A percentile compares a stretch with the other conserved stretches of the same genome.
phyloP scores from a whole-genome alignment of 306 rosid species.

The Pyrus pyrifolia region DNA sequence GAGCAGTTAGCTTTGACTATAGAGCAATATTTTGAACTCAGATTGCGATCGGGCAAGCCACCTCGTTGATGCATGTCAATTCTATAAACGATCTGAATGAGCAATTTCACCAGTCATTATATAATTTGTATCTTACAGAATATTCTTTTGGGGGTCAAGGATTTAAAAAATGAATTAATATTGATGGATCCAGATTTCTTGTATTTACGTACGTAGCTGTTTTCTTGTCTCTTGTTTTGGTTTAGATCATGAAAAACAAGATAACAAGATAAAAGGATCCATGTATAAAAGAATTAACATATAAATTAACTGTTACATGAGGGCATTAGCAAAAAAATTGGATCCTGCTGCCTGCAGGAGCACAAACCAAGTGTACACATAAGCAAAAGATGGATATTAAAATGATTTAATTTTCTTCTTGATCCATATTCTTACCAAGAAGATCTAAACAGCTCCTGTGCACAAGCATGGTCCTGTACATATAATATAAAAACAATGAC shows the following conservation, averaged over 20 bases:
- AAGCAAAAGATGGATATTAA: neutral
- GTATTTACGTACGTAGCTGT: neutral
- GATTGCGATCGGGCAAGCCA: neutral
- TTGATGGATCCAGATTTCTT: neutral
- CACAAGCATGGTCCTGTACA: neutral
- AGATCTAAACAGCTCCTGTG: neutral
- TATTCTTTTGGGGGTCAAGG: neutral
- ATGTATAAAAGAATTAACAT: neutral
- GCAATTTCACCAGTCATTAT: neutral
- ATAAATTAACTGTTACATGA: neutral
- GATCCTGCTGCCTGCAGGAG: neutral
- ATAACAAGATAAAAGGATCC: neutral
- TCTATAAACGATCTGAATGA: neutral
- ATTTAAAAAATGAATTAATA: neutral
- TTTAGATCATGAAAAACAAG: neutral
- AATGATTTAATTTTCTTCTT: neutral
- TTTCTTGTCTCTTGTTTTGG: neutral
- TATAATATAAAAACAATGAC: no score
- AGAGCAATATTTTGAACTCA: neutral
- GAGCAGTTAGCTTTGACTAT: neutral
- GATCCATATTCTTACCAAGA: neutral
- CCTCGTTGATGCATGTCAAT: neutral
- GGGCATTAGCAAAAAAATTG: neutral
- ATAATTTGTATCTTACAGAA: neutral
- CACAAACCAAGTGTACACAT: neutral